A percentile compares a stretch with the other conserved stretches of the same genome.
Evolutionary conservation across 2,329 filamentous ascomycete genomes (phyloP).

Genomic region (Colletotrichum endophyticum): DNA sequence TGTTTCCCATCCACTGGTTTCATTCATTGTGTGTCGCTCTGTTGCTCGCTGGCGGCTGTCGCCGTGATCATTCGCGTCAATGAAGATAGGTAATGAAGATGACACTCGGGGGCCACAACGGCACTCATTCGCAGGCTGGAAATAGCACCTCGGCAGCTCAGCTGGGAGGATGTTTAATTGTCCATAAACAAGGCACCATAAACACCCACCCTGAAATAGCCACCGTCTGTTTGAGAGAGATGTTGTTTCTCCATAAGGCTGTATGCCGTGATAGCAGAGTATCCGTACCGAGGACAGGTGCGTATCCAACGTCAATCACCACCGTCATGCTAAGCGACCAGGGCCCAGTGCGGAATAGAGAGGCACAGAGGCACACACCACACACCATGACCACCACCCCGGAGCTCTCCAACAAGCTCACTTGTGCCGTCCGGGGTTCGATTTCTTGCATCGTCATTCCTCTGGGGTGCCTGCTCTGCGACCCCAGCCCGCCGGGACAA

Average conservation of each 20-base stretch:
- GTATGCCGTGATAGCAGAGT: background rate
- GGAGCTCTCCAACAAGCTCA: background rate
- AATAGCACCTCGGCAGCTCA: background rate
- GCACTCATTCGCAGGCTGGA: background rate
- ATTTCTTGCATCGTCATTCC: slow-evolving; percentile 14
- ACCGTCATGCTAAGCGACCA: slow-evolving; percentile 10
- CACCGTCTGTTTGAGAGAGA: background rate
- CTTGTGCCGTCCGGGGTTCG: background rate
- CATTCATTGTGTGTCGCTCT: background rate
- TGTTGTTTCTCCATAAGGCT: slow-evolving; percentile 7
- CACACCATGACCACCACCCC: background rate
- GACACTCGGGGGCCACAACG: background rate
- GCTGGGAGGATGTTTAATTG: background rate
- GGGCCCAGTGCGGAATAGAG: background rate
- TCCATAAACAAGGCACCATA: background rate
- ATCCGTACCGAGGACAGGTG: background rate
- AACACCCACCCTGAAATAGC: background rate
- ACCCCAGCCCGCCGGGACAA: background rate
- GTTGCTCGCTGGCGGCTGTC: background rate
- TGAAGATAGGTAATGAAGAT: slow-evolving; percentile 13
- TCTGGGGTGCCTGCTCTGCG: background rate
- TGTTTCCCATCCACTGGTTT: background rate
- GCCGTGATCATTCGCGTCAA: background rate
- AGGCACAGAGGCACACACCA: background rate
- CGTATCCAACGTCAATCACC: background rate